A percentile compares a stretch with the other conserved stretches of the same genome.
phyloP scores from a whole-genome alignment of 305 asterid genomes.

The Fraxinus xanthoxyloides region DNA sequence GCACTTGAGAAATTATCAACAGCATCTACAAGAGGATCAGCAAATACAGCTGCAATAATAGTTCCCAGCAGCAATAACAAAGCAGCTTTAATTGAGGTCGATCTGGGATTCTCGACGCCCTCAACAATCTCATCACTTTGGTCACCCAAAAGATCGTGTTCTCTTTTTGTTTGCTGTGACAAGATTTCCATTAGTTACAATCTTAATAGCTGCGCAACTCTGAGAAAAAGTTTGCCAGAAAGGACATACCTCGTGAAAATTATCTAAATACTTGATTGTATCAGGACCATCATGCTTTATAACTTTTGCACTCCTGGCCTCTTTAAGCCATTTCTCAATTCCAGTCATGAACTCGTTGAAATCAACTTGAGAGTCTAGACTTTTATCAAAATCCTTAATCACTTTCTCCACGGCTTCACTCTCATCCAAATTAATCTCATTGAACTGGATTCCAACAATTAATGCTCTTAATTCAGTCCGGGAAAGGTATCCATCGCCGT shows the following conservation, averaged over 20 bases:
- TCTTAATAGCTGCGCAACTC: background rate
- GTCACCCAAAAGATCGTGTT: conserved; percentile 58
- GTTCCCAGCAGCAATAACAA: conserved; percentile 70
- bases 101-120: conserved; percentile 49
- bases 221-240: background rate
- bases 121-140: conserved; percentile 64
- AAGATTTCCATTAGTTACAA: conserved; percentile 1
- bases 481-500: conserved; percentile 54
- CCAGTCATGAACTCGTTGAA: conserved; percentile 58
- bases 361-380: conserved; percentile 44
- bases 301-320: conserved; percentile 53
- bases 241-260: conserved; percentile 58
- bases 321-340: conserved; percentile 62
- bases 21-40: conserved; percentile 89
- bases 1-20: conserved; percentile 83
- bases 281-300: conserved; percentile 37
- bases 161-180: conserved; percentile 79
- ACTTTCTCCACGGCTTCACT: conserved; percentile 59
- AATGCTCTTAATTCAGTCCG: conserved; percentile 64
- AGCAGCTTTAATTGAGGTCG: conserved; percentile 57
- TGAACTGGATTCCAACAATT: conserved; percentile 62
- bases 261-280: conserved; percentile 55
- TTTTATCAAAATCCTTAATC: conserved; percentile 69
- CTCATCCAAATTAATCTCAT: conserved; percentile 54
- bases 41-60: conserved; percentile 80